Evolutionary conservation across 208 protist genomes (phyloP), one percentile per base, ranked within the genome.

Genomic region (Leptomonas pyrrhocoris): DNA sequence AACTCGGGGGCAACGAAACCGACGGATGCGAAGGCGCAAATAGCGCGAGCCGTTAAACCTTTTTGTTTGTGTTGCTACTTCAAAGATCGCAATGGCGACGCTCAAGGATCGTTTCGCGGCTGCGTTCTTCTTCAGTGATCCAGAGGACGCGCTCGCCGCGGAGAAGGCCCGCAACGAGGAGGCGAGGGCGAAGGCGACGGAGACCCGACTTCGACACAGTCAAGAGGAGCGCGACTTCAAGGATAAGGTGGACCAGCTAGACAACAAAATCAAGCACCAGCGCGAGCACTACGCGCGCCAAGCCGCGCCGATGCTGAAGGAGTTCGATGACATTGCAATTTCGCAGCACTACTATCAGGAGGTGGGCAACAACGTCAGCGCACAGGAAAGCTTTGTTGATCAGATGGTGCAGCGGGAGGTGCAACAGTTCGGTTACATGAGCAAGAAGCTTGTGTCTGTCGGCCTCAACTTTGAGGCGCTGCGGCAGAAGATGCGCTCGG

Each of bases 361-460:
- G 65, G 73, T 93, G 23, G 53, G 34, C 25, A 89, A 87, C 53
- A 74, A 59, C 30, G 74, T 88, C 16, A 34, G 68, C 0, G 76
- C 73, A 12, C 89, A 95, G 65, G 67, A 83, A 50, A 63, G 50
- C 25, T 78, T 92, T 19, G 75, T 85, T 21, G 71, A 84, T 43
- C 77, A 87, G 59, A 69, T 94, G 43, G 25, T 55, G 3, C 78
- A 92, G 54, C 77, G 82, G 13, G 89, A 96, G 68, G 57, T 86
- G 18, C 75, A 74, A 21, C 78, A 93, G 58, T 96, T 86, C 68
- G 92, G 89, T 15, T 96, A 94, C 73, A 64, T 88, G 27, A 91
- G 89, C 67, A 96, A 96, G 62, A 94, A 95, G 68, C 71, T 95
- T 16, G 89, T 94, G 5, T 94, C 89, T 2, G 84, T 94, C 18